phyloP scores from a whole-genome alignment of 164 flowering plant species.

The Magnolia officinalis region DNA sequence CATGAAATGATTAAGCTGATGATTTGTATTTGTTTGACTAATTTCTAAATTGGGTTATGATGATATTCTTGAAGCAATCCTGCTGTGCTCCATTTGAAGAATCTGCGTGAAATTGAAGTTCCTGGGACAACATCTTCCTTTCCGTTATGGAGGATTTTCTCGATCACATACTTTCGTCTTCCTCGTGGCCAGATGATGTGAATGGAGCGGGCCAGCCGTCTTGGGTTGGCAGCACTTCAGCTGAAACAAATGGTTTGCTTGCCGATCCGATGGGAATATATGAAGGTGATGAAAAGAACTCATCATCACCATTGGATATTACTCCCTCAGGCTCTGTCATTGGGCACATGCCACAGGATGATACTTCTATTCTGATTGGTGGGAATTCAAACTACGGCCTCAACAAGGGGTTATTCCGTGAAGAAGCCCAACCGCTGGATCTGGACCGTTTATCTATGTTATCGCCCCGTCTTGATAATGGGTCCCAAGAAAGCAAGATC shows the following conservation, averaged over 20 bases:
- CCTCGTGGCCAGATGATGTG: slow-evolving; percentile 28
- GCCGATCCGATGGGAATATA: slow-evolving; percentile 10
- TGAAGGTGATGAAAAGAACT: slow-evolving; percentile 14
- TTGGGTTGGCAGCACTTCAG: slow-evolving; percentile 18
- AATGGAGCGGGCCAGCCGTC: slow-evolving; percentile 20
- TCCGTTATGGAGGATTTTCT: slow-evolving; percentile 30
- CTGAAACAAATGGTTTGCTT: slow-evolving; percentile 22
- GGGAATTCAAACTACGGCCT: slow-evolving; percentile 18
- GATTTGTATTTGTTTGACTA: background rate
- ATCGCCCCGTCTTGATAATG: background rate
- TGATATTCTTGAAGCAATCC: background rate
- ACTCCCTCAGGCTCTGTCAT: slow-evolving; percentile 7
- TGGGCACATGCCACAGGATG: background rate
- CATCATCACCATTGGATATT: background rate
- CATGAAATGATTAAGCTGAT: background rate
- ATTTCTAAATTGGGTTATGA: background rate
- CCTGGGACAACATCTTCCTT: background rate
- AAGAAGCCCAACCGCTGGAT: slow-evolving; percentile 11
- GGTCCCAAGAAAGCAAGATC: slow-evolving; percentile 8
- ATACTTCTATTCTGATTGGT: slow-evolving; percentile 14
- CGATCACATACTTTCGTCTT: slow-evolving; percentile 24
- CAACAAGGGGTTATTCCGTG: slow-evolving; percentile 13
- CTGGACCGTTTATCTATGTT: background rate
- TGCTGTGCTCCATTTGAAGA: background rate
- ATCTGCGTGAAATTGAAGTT: slow-evolving; percentile 7